These are phyloP conservation scores for Candida boleticola DNA, from an alignment of 805 yeast species.

Conservation along the genomic window DNA sequence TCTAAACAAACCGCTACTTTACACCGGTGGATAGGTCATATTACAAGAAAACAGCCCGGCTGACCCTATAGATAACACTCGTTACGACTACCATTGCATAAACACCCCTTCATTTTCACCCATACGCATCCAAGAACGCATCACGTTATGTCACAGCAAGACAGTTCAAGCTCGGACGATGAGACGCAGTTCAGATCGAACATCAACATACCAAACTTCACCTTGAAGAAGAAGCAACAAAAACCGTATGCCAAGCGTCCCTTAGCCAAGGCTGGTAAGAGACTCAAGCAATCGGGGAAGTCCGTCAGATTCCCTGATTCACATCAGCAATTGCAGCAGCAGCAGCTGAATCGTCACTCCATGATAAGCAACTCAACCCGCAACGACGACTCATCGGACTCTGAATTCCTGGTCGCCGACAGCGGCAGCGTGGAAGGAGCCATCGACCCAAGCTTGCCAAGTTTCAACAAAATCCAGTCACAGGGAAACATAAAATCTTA, in stretches of 20 bases:
- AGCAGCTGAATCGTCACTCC: slow-evolving; percentile 24
- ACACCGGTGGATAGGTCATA: too few species aligned
- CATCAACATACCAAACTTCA: slow-evolving; percentile 30
- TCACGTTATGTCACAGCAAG: slow-evolving; percentile 1
- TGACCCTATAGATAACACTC: too few species aligned
- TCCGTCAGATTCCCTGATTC: slow-evolving; percentile 25
- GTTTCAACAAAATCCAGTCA: slow-evolving; percentile 12
- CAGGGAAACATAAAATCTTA: background rate
- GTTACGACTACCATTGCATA: background rate
- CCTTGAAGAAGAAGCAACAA: slow-evolving; percentile 17
- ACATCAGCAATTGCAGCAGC: slow-evolving; percentile 16
- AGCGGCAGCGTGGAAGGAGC: background rate
- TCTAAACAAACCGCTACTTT: too few species aligned
- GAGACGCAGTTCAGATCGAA: slow-evolving; percentile 24
- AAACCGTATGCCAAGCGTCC: slow-evolving; percentile 15
- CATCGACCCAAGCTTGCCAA: slow-evolving; percentile 18
- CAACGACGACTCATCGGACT: slow-evolving; percentile 17
- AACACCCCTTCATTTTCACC: background rate
- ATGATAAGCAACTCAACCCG: slow-evolving; percentile 26
- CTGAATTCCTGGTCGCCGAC: slow-evolving; percentile 12
- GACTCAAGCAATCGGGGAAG: slow-evolving; percentile 18
- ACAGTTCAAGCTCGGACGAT: slow-evolving; percentile 34
- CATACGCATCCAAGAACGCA: background rate
- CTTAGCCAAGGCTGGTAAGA: slow-evolving; percentile 27
- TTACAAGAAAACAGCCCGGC: too few species aligned